These are phyloP conservation scores for Pseudonectria foliicola DNA, from an alignment of 2,329 filamentous ascomycete species.

Conservation along the genomic window DNA sequence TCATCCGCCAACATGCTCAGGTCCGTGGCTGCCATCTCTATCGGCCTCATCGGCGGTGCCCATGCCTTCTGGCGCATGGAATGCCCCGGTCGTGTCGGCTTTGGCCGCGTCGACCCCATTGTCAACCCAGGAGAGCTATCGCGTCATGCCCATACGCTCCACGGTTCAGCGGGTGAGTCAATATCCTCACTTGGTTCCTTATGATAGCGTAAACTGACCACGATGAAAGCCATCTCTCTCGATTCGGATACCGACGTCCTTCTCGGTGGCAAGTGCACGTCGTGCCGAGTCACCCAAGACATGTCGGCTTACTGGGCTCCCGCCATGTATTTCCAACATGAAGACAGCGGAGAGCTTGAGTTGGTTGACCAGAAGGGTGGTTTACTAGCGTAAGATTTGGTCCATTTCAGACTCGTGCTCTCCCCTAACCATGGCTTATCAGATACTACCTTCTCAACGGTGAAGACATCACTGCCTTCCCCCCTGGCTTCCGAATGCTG, in stretches of 20 bases:
- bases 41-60: slow-evolving; percentile 31
- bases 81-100: slow-evolving; percentile 62
- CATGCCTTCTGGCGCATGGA: slow-evolving; percentile 86
- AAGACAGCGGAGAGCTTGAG: slow-evolving; percentile 55
- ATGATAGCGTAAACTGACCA: slow-evolving; percentile 10
- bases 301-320: slow-evolving; percentile 88
- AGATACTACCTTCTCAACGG: slow-evolving; percentile 80
- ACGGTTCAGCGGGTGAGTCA: slow-evolving; percentile 67
- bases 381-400: slow-evolving; percentile 67
- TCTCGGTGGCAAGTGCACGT: slow-evolving; percentile 61
- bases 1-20: slow-evolving; percentile 26
- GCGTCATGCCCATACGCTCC: slow-evolving; percentile 65
- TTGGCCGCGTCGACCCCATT: slow-evolving; percentile 72
- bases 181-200: neutral
- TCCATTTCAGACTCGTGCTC: neutral
- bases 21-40: slow-evolving; percentile 24
- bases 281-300: slow-evolving; percentile 72
- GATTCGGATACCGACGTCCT: slow-evolving; percentile 52
- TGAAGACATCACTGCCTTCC: slow-evolving; percentile 65
- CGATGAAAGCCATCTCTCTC: slow-evolving; percentile 53
- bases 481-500: slow-evolving; percentile 72
- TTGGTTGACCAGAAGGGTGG: slow-evolving; percentile 70
- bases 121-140: slow-evolving; percentile 53
- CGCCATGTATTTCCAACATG: slow-evolving; percentile 67
- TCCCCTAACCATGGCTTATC: neutral